phyloP scores from a whole-genome alignment of 2,329 filamentous ascomycete species.

The Aspergillus sclerotialis region DNA sequence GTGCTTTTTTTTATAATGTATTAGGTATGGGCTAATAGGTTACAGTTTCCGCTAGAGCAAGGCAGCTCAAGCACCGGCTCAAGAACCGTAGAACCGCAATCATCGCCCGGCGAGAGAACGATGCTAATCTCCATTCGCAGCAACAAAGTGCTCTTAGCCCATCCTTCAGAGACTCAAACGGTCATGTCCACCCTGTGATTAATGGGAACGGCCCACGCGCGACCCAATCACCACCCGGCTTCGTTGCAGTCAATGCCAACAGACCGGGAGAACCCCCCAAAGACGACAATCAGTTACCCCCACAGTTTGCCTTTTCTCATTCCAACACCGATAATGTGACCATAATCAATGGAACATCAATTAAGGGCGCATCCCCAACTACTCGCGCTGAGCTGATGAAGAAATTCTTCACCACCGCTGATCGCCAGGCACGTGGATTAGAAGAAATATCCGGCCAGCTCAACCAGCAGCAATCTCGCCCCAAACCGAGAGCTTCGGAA shows the following conservation, averaged over 20 bases:
- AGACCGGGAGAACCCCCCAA: slow-evolving; percentile 31
- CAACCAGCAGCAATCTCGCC: slow-evolving; percentile 21
- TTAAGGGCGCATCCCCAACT: slow-evolving; percentile 49
- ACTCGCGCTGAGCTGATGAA: slow-evolving; percentile 55
- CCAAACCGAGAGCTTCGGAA: slow-evolving; percentile 27
- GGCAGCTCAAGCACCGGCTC: slow-evolving; percentile 74
- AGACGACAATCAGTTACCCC: slow-evolving; percentile 24
- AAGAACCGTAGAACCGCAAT: slow-evolving; percentile 70
- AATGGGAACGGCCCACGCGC: slow-evolving; percentile 24
- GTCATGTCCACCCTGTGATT: slow-evolving; percentile 14
- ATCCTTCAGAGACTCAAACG: slow-evolving; percentile 30
- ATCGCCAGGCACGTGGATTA: slow-evolving; percentile 41
- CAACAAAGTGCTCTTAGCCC: slow-evolving; percentile 29
- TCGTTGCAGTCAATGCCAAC: slow-evolving; percentile 53
- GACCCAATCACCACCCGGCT: slow-evolving; percentile 45
- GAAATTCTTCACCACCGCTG: slow-evolving; percentile 56
- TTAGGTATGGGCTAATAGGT: neutral
- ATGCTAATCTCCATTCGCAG: slow-evolving; percentile 24
- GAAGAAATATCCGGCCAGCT: slow-evolving; percentile 21
- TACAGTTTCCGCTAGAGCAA: slow-evolving; percentile 59
- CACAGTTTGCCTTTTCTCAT: slow-evolving; percentile 35
- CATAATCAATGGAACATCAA: slow-evolving; percentile 41
- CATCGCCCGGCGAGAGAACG: slow-evolving; percentile 52
- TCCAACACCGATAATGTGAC: slow-evolving; percentile 40
- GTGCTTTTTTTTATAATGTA: slow-evolving; percentile 8